Percentiles rank a stretch among this genome's conserved stretches.
phyloP scores from a whole-genome alignment of 164 flowering plant genomes.

The Stephania japonica region DNA sequence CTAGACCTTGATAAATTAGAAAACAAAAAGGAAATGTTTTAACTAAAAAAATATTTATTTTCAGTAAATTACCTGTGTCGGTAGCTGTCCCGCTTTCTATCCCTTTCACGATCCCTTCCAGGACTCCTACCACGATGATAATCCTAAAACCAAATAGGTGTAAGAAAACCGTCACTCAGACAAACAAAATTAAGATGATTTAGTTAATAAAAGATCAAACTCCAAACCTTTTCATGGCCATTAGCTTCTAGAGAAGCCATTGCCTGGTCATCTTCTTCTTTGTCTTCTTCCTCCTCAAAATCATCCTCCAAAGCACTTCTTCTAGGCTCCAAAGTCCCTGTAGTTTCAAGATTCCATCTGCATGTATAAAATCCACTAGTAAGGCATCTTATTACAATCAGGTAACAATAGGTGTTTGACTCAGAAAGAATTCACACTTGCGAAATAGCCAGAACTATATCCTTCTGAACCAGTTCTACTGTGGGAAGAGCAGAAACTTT shows the following conservation, averaged over 20 bases:
- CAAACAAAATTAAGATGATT: background rate
- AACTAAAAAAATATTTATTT: slow-evolving; percentile 27
- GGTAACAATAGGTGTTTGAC: background rate
- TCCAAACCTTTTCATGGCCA: slow-evolving; percentile 58
- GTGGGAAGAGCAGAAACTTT: background rate
- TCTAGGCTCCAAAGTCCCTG: slow-evolving; percentile 67
- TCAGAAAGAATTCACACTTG: background rate
- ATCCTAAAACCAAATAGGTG: slow-evolving; percentile 35
- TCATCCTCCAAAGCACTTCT: slow-evolving; percentile 99
- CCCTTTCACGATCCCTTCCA: slow-evolving; percentile 79
- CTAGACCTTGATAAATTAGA: background rate
- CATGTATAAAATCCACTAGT: slow-evolving; percentile 4
- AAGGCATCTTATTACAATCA: background rate
- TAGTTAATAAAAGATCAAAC: background rate
- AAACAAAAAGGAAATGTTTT: background rate
- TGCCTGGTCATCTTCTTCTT: slow-evolving; percentile 75
- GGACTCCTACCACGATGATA: slow-evolving; percentile 80
- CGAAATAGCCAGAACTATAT: background rate
- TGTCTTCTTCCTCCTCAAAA: slow-evolving; percentile 97
- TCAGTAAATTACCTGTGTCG: slow-evolving; percentile 59
- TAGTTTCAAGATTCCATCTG: slow-evolving; percentile 84
- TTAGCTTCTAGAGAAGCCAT: slow-evolving; percentile 44
- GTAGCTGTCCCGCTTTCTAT: slow-evolving; percentile 78
- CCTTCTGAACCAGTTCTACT: background rate
- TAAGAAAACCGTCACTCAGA: background rate